Evolutionary conservation across 305 asterid genomes (phyloP), one percentile per base, ranked within the genome.

Genomic region (Withania somnifera): DNA sequence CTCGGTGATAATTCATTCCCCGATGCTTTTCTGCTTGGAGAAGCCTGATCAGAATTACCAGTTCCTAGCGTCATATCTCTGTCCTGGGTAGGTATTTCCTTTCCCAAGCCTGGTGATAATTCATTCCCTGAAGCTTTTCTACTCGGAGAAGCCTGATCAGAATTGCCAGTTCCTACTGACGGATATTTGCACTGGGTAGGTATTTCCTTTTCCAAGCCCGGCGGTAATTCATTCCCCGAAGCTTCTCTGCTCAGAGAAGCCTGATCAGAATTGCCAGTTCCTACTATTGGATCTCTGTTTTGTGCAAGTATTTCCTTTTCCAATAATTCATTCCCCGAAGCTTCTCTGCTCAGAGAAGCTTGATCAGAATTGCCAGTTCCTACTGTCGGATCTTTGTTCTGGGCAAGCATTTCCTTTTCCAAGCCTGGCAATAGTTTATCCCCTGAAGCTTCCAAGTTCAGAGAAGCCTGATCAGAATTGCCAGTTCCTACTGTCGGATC

Each of bases 1-100:
- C 96, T 97, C 64, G 91, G 83, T 9, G 87, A 82, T 58, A 85
- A 38, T 47, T 50, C 26, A 73, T 47, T 26, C 60, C 28, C 42
- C 26, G 79, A 50, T 47, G 82, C 11, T 26, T 50, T 19, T 50
- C 42, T 75, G 45, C 61, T 75, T 28, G 17, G 61, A 50, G 45
- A 75, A 50, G 80, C 28, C 45, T 75, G 80, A 50, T 28, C 61
- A 50, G 79, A 75, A 50, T 50, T 26, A 26, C 61, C 45, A 50
- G 80, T 26, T 50, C 45, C 80, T 75, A 26, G 61, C 8, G 61
- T 75, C 5, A 28, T 4, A 75, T 75, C 58, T 45, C 24, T 45
- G 54, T 71, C 45, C 58, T 47, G 34, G 36, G 40, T 7, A 71
- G 20, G 36, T 69, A 20, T 40, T 69, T 69, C 78, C 53, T 40